phyloP scores from a whole-genome alignment of 140 eudicot species.

The Stevia rebaudiana region DNA sequence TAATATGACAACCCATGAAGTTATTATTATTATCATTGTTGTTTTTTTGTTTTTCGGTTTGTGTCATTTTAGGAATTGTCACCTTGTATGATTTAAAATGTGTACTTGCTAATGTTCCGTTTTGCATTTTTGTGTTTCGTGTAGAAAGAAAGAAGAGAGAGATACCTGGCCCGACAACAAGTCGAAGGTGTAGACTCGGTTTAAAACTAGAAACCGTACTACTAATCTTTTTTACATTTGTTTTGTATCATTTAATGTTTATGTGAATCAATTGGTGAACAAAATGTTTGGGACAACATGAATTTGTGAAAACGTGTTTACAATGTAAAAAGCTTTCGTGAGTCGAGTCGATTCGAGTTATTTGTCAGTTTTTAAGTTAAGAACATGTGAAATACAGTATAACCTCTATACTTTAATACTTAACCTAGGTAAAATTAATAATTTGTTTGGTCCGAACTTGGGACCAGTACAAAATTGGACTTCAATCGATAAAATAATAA shows the following conservation, averaged over 20 bases:
- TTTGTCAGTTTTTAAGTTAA: not conserved
- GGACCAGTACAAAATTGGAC: too few species aligned
- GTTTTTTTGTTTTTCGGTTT: not conserved
- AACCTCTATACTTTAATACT: too few species aligned
- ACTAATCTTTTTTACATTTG: not conserved
- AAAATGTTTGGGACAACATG: conserved; percentile 20
- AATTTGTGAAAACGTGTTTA: conserved; percentile 21
- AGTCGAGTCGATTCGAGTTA: conserved; percentile 3
- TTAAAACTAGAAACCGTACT: conserved; percentile 26
- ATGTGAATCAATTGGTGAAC: conserved; percentile 8
- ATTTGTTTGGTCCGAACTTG: too few species aligned
- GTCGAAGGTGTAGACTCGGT: conserved; percentile 78
- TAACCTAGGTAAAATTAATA: too few species aligned
- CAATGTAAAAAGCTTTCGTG: conserved; percentile 43
- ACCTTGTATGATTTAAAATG: not conserved
- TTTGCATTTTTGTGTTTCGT: conserved; percentile 5
- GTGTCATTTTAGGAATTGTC: not conserved
- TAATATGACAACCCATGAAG: not conserved
- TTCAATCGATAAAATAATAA: too few species aligned
- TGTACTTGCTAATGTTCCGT: not conserved
- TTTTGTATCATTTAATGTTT: conserved; percentile 11
- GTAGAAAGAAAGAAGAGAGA: conserved; percentile 90
- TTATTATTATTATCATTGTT: too few species aligned
- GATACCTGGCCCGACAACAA: conserved; percentile 91
- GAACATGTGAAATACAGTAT: too few species aligned